These are phyloP conservation scores for Mycena olivaceomarginata DNA, from an alignment of 768 basidiomycete genomes.

Conservation along the genomic window DNA sequence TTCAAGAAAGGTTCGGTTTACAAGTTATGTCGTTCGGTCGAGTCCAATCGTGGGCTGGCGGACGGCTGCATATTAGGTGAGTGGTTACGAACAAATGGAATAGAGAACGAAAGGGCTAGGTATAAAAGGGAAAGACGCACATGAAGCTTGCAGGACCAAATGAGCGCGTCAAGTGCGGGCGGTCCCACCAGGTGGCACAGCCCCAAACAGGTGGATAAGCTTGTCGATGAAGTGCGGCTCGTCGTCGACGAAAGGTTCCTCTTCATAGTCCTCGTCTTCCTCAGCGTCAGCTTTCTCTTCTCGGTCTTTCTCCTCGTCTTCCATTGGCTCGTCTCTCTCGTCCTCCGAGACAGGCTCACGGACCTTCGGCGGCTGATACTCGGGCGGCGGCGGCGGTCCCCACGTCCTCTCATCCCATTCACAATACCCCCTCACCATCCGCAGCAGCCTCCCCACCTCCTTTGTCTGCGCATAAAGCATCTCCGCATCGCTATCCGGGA, in stretches of 20 bases:
- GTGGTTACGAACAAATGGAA: too few species aligned
- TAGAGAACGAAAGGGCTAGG: too few species aligned
- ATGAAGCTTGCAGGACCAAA: too few species aligned
- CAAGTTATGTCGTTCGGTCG: too few species aligned
- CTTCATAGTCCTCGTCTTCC: not conserved
- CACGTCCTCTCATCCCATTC: not conserved
- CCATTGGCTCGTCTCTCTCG: not conserved
- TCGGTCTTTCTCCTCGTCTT: not conserved
- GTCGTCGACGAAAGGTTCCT: not conserved
- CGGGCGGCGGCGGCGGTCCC: constrained; percentile 9
- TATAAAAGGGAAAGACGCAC: too few species aligned
- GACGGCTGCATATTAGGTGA: too few species aligned
- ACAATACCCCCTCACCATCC: constrained; percentile 11
- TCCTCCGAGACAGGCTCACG: not conserved
- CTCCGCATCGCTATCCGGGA: not conserved
- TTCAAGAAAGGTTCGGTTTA: too few species aligned
- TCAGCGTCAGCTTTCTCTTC: not conserved
- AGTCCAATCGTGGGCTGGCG: too few species aligned
- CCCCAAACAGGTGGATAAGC: not conserved
- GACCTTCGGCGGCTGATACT: constrained; percentile 14
- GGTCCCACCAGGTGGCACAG: not conserved
- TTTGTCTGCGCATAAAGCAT: constrained; percentile 5
- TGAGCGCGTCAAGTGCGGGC: not conserved
- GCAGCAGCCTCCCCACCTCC: constrained; percentile 20
- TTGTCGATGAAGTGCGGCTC: too few species aligned